Evolutionary conservation across 148 eudicot genomes (phyloP), one percentile per base, ranked within the genome.

Genomic region (Salicornia ramosissima): DNA sequence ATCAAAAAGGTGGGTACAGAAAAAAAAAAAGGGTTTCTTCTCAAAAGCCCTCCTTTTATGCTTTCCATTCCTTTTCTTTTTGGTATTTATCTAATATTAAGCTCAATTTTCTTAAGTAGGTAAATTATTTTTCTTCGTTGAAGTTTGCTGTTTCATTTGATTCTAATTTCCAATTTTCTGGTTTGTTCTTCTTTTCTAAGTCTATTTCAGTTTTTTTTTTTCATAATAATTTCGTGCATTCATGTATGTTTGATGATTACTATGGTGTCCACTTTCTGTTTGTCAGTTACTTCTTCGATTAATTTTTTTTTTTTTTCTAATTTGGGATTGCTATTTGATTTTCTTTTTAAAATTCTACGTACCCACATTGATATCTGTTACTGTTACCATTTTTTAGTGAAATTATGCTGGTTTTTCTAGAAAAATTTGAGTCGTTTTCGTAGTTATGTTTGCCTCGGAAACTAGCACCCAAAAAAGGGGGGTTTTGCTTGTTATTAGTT

Each of bases 301-400:
- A n/a, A 52, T 0, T 28, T 10, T 64, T 15, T 52, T 64, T 13
- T 31, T 25, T 65, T n/a, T n/a, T n/a, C n/a, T n/a, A n/a, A n/a
- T n/a, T 22, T 31, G 12, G 39, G 64, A 28, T 10, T 66, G 60
- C 47, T 65, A 36, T 77, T 67, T 30, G 12, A 67, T 36, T 66
- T 62, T 42, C 28, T 29, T 65, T 71, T n/a, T 56, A 30, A 25
- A 61, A 26, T 46, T 59, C n/a, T n/a, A n/a, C n/a, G 16, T 45
- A n/a, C 80, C 66, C 61, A 70, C 80, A 78, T 43, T 72, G 60
- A 10, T 55, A 26, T 68, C 22, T 12, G 29, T 31, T 30, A 53
- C 47, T 39, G 14, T 66, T 15, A 14, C 30, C 28, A 61, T 68
- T 72, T 57, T 18, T 57, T 5, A 19, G 1, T 45, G 47, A 29